Evolutionary conservation across 768 basidiomycete genomes (phyloP).

Genomic region (Russula sp.): DNA sequence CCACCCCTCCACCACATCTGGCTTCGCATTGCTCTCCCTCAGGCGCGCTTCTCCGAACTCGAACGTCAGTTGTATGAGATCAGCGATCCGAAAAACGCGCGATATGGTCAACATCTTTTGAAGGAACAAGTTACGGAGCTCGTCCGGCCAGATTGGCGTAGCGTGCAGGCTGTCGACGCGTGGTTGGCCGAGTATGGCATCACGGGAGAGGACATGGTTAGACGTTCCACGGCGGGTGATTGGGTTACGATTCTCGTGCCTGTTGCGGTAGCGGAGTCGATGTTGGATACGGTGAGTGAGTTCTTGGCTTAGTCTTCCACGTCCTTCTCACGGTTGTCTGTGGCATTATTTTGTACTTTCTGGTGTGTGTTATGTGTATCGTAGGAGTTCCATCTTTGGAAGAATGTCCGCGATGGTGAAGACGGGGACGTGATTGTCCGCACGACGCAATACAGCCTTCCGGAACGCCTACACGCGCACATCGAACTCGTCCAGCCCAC

Average conservation of each 20-base stretch:
- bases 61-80: conserved; percentile 32
- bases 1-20: conserved; percentile 46
- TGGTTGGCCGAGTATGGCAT: conserved; percentile 63
- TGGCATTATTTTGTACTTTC: neutral
- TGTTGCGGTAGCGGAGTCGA: conserved; percentile 57
- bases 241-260: conserved; percentile 64
- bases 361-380: neutral
- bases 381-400: conserved; percentile 64
- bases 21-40: conserved; percentile 42
- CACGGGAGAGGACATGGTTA: conserved; percentile 36
- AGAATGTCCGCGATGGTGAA: conserved; percentile 52
- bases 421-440: conserved; percentile 40
- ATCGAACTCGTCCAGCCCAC: conserved; percentile 71
- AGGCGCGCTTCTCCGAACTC: conserved; percentile 31
- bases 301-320: neutral
- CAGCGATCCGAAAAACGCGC: conserved; percentile 29
- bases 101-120: conserved; percentile 46
- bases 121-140: conserved; percentile 64
- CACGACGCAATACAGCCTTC: conserved; percentile 68
- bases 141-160: conserved; percentile 55
- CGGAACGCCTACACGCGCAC: conserved; percentile 54
- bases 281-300: conserved; percentile 63
- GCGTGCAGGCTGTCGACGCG: conserved; percentile 51
- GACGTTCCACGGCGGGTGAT: conserved; percentile 62
- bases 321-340: conserved; percentile 5